Evolutionary conservation across 768 basidiomycete genomes (phyloP).

Genomic region (Xerocomus spinulosus): DNA sequence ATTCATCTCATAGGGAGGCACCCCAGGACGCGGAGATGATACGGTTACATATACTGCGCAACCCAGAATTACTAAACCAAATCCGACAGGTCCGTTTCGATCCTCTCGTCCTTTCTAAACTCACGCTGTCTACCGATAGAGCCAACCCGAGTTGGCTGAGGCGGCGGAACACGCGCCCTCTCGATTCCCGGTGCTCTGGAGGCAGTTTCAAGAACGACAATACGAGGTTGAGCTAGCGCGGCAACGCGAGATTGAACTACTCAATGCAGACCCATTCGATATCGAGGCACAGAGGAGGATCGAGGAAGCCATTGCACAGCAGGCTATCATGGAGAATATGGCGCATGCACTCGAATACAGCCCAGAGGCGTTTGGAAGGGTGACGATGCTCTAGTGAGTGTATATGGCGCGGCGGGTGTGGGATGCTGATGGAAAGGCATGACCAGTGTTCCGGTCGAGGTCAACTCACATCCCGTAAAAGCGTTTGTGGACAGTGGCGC

Average conservation of each 20-base stretch:
- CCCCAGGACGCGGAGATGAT: constrained; percentile 87
- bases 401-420: background rate
- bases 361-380: constrained; percentile 90
- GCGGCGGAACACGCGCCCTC: constrained; percentile 66
- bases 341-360: constrained; percentile 91
- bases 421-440: constrained; percentile 11
- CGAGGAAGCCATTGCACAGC: constrained; percentile 87
- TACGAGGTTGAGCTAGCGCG: constrained; percentile 48
- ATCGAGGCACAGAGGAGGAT: constrained; percentile 90
- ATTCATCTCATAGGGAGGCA: constrained; percentile 42
- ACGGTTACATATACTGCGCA: constrained; percentile 80
- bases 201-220: constrained; percentile 56
- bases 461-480: constrained; percentile 85
- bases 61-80: constrained; percentile 75
- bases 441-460: constrained; percentile 79
- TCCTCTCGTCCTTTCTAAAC: background rate
- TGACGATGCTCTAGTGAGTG: constrained; percentile 93
- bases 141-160: constrained; percentile 74
- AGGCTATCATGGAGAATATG: constrained; percentile 89
- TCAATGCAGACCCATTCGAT: constrained; percentile 88
- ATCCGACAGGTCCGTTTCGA: constrained; percentile 50
- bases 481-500: constrained; percentile 99
- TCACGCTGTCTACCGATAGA: constrained; percentile 38
- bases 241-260: constrained; percentile 56
- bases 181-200: constrained; percentile 71